Evolutionary conservation across 1,139 yeast species (phyloP), one percentile per base, ranked within the genome.

Genomic region (Kodamaea arcana): DNA sequence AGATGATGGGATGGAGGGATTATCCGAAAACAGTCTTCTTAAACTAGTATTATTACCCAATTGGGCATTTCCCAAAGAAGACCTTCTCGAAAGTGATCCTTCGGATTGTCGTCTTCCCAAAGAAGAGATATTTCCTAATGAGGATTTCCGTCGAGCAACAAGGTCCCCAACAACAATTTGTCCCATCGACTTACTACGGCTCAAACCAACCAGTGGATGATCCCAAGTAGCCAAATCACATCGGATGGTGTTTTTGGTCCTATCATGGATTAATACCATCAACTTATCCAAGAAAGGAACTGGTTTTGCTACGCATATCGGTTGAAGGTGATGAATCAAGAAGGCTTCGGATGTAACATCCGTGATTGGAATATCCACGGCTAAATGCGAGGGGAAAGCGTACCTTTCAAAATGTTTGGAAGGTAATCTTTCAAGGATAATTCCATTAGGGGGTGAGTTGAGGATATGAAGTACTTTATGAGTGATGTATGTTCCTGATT

Each of bases 211-310:
- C n/a, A n/a, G n/a, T n/a, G n/a, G n/a, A n/a, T n/a, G n/a, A n/a
- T n/a, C n/a, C n/a, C 22, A 18, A 6, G 6, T 46, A 11, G 65
- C 39, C 1, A 46, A 41, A 28, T 58, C 52, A 21, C 58, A 50
- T 35, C 73, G 45, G 4, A 69, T 38, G 3, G 71, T 64, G 34
- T 59, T 53, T 36, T 69, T 69, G 6, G 61, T 33, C 33, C 71
- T 49, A 41, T 69, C 72, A 36, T 69, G 75, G 14, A 68, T 46
- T 14, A 67, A 43, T 10, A 69, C 39, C 3, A 61, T 52, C 27
- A 62, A 38, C 9, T 39, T 41, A 11, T 49, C 43, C 26, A 45
- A 44, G 17, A 52, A 44, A n/a, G 41, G 40, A 1, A 51, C 36
- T 1, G 58, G 36, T 13, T 48, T 51, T 8, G 62, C 57, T 3